These are phyloP conservation scores for Carex arenaria DNA, from an alignment of 202 grass and related monocot genomes.

Conservation along the genomic window DNA sequence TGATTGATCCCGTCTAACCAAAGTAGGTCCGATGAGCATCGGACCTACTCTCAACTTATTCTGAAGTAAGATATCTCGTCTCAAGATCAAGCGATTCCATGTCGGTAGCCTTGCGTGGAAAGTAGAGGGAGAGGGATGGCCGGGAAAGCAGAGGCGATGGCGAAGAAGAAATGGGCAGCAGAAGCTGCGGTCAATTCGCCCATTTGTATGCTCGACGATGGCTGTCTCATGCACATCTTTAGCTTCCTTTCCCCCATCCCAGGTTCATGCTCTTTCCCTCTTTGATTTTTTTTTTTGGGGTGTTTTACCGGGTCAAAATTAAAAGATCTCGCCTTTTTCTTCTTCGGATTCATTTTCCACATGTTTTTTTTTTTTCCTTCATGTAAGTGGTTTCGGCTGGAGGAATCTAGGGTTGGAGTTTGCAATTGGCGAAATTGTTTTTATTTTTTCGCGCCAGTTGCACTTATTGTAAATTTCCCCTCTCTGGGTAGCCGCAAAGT, in stretches of 20 bases:
- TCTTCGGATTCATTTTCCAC: background rate
- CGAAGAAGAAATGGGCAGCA: slow-evolving; percentile 33
- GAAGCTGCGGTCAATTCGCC: slow-evolving; percentile 27
- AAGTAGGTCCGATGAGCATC: no score
- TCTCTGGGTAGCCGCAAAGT: background rate
- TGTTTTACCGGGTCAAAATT: slow-evolving; percentile 13
- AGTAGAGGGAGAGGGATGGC: background rate
- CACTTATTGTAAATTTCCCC: background rate
- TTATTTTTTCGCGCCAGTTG: background rate
- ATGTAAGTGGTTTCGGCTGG: background rate
- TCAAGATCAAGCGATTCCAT: background rate
- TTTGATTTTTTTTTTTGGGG: background rate
- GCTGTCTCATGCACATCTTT: slow-evolving; percentile 97
- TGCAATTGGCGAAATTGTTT: background rate
- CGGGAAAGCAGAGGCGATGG: background rate
- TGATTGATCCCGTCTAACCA: no score
- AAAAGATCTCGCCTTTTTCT: background rate
- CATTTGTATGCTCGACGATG: slow-evolving; percentile 68
- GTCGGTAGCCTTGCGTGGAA: background rate
- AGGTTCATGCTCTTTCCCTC: slow-evolving; percentile 41
- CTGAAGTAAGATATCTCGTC: background rate
- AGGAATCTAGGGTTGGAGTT: background rate
- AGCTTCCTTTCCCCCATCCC: slow-evolving; percentile 91
- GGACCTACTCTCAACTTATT: no score
- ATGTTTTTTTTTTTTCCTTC: background rate